Evolutionary conservation across 176 grass and related monocot genomes (phyloP).

Genomic region (Puya raimondii): DNA sequence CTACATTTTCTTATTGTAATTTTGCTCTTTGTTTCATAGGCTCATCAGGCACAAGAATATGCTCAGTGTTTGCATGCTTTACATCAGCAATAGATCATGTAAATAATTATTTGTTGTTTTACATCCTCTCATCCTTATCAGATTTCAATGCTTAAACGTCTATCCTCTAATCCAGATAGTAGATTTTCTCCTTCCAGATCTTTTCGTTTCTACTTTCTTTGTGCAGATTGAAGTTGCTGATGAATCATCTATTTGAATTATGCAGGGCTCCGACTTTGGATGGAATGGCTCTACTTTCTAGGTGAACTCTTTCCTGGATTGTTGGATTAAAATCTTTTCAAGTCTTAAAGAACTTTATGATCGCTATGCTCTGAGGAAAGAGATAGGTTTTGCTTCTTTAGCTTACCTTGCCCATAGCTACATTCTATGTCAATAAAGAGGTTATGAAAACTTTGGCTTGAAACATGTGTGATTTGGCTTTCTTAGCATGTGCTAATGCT

Average conservation of each 20-base stretch:
- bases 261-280: slow-evolving; percentile 45
- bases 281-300: slow-evolving; percentile 63
- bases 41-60: slow-evolving; percentile 76
- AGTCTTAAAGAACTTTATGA: no score
- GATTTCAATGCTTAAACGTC: background rate
- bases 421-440: background rate
- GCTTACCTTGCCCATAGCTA: background rate
- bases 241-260: background rate
- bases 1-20: slow-evolving; percentile 31
- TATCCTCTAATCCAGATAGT: background rate
- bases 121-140: slow-evolving; percentile 1
- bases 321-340: background rate
- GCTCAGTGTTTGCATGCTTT: slow-evolving; percentile 95
- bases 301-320: background rate
- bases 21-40: slow-evolving; percentile 59
- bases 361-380: no score
- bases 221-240: slow-evolving; percentile 1
- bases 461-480: background rate
- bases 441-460: background rate
- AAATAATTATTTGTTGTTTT: slow-evolving; percentile 28
- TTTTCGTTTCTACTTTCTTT: background rate
- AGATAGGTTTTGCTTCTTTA: background rate
- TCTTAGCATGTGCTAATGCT: no score
- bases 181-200: background rate
- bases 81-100: slow-evolving; percentile 89